Conservation (phyloP, 2,329 filamentous ascomycete species). For the Talaromyces verruculosus region DNA sequence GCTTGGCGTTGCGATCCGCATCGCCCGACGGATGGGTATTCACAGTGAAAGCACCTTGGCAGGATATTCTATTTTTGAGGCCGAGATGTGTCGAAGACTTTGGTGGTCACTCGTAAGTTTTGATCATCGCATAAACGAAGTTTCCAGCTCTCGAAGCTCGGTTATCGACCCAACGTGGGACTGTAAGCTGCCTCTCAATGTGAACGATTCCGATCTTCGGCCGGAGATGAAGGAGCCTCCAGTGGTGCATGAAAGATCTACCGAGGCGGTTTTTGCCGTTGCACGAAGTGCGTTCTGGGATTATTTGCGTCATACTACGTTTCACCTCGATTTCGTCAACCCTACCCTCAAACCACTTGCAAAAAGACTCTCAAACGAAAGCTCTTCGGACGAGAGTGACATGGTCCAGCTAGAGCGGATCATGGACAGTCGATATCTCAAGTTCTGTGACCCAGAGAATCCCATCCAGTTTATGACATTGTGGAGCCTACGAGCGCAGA, state of each 20-base stretch:
- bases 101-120: slow-evolving; percentile 73
- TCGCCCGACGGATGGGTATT: slow-evolving; percentile 68
- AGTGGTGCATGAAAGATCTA: slow-evolving; percentile 29
- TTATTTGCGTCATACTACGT: slow-evolving; percentile 39
- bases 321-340: slow-evolving; percentile 50
- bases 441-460: slow-evolving; percentile 41
- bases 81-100: slow-evolving; percentile 68
- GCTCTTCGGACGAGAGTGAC: slow-evolving; percentile 26
- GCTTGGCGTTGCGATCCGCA: slow-evolving; percentile 65
- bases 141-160: slow-evolving; percentile 53
- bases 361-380: slow-evolving; percentile 24
- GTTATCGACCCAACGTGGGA: slow-evolving; percentile 47
- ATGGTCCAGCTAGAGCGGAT: slow-evolving; percentile 40
- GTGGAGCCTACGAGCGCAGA: slow-evolving; percentile 45
- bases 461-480: slow-evolving; percentile 51
- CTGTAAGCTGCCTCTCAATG: slow-evolving; percentile 43
- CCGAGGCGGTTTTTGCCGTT: slow-evolving; percentile 47
- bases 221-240: slow-evolving; percentile 20
- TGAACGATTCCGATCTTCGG: slow-evolving; percentile 21
- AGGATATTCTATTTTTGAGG: slow-evolving; percentile 54
- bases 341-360: slow-evolving; percentile 36
- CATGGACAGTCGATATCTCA: slow-evolving; percentile 52
- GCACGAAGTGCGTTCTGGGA: slow-evolving; percentile 46
- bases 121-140: slow-evolving; percentile 67
- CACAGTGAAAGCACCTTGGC: slow-evolving; percentile 60